phyloP scores from a whole-genome alignment of 176 grass and related monocot genomes.

The Echinochloa phyllopogon region DNA sequence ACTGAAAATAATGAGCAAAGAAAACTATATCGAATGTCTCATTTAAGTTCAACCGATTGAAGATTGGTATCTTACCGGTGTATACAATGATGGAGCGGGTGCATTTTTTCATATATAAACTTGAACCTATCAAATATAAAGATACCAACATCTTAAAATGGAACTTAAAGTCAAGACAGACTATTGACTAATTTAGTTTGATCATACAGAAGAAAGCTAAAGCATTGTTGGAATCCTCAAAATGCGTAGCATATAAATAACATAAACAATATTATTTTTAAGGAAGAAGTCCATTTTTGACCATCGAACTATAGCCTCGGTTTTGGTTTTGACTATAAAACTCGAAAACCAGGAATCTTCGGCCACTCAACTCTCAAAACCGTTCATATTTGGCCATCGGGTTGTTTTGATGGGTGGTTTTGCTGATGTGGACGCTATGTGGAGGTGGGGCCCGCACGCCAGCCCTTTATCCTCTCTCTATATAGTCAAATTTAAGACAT shows the following conservation, averaged over 20 bases:
- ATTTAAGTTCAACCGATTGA: constrained; percentile 1
- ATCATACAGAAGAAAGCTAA: not conserved
- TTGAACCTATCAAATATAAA: constrained; percentile 73
- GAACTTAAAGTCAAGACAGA: not conserved
- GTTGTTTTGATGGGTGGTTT: too few relatives aligned
- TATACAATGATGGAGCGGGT: constrained; percentile 73
- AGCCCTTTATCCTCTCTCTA: too few relatives aligned
- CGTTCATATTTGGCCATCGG: too few relatives aligned
- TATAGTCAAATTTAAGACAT: too few relatives aligned
- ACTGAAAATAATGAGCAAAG: constrained; percentile 16
- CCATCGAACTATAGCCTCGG: too few relatives aligned
- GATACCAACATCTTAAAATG: constrained; percentile 35
- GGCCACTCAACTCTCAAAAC: too few relatives aligned
- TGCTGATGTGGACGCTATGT: too few relatives aligned
- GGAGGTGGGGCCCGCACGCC: too few relatives aligned
- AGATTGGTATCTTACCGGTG: constrained; percentile 61
- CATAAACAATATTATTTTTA: too few relatives aligned
- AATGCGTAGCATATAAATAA: not conserved
- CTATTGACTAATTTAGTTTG: not conserved
- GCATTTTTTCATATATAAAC: constrained; percentile 63
- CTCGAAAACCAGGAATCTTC: too few relatives aligned
- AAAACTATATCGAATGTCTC: not conserved
- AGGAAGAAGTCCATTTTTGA: too few relatives aligned
- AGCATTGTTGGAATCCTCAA: not conserved
- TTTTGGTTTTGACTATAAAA: too few relatives aligned